Percentiles rank a stretch among this genome's conserved stretches.
Conservation (phyloP, 1,284 basidiomycete genomes). For the Prillingera fragicola region DNA sequence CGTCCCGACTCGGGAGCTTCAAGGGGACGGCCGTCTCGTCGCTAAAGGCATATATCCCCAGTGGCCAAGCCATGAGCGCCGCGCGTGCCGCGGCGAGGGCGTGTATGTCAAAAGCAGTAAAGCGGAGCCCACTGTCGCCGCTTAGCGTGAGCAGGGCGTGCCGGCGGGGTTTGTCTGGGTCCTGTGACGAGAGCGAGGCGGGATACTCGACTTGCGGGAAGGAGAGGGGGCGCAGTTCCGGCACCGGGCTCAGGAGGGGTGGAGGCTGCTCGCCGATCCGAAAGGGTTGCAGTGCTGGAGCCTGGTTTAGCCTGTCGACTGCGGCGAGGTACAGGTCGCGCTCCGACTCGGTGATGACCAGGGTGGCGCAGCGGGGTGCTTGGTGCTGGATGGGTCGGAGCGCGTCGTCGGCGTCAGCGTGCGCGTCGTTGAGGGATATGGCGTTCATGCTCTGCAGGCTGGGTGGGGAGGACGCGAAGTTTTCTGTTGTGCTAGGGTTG, state of each 20-base stretch:
- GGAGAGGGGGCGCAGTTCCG: slow-evolving; percentile 31
- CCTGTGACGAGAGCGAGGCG: no score
- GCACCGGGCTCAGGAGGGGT: no score
- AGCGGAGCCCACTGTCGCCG: slow-evolving; percentile 20
- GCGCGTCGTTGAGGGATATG: no score
- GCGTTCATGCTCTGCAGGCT: no score
- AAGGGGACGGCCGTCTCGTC: slow-evolving; percentile 16
- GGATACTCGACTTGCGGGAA: no score
- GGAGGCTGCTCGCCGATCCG: no score
- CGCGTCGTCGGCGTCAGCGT: neutral
- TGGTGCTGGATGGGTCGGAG: slow-evolving; percentile 27
- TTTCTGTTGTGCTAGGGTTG: neutral
- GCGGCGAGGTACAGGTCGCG: slow-evolving; percentile 40
- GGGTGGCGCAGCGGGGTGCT: slow-evolving; percentile 27
- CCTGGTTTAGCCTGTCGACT: slow-evolving; percentile 31
- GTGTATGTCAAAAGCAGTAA: slow-evolving; percentile 28
- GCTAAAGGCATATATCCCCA: slow-evolving; percentile 22
- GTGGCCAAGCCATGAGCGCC: slow-evolving; percentile 23
- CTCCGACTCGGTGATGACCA: slow-evolving; percentile 37
- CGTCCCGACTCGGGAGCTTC: slow-evolving; percentile 8
- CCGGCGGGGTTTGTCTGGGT: no score
- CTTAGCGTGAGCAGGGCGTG: slow-evolving; percentile 34
- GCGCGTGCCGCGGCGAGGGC: slow-evolving; percentile 24
- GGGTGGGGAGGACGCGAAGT: no score
- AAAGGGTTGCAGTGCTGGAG: no score